Evolutionary conservation across 306 rosid genomes (phyloP), one percentile per base, ranked within the genome.

Genomic region (Malus sylvestris): DNA sequence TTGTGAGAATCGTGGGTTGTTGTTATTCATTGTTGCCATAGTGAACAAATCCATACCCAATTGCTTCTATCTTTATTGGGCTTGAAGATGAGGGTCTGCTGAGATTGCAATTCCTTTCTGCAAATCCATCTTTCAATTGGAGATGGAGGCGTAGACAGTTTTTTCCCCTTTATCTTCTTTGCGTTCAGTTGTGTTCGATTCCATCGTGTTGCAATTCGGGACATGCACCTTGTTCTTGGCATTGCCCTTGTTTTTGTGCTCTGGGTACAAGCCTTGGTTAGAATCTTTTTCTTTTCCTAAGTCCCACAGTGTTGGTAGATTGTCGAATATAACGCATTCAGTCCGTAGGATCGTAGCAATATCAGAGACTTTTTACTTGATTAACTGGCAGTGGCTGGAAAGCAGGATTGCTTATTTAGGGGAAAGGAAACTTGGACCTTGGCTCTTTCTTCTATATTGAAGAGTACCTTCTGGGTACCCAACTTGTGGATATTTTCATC

Each of bases 141-240:
- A 84, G 88, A 86, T 86, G 93, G 96, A 83, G 83, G 85, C 73
- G 68, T 89, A 84, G 88, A 76, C 80, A 78, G 79, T 67, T 74
- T 78, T 30, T 71, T 8, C 42, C 42, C 30, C 74, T 27, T 49
- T 51, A 20, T 60, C 25, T 33, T 57, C 77, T 72, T 25, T 55
- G 55, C 20, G 6, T 46, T 12, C 66, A n/a, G 2, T 22, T 2
- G 30, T 49, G 10, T 22, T 32, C 72, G 29, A n/a, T 81, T 45
- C 45, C 86, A 79, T 81, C 83, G 82, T 42, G 77, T 65, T 69
- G 68, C 55, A 65, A 78, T 80, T 74, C 55, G 25, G 68, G 82
- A 60, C 60, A 58, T 33, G 68, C 63, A 69, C 33, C 70, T 53
- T 71, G 9, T 77, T 51, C 51, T 53, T 52, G 72, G 60, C 76